Evolutionary conservation across 345 rosid genomes (phyloP), one percentile per base, ranked within the genome.

Genomic region (Mallotus nudiflorus): DNA sequence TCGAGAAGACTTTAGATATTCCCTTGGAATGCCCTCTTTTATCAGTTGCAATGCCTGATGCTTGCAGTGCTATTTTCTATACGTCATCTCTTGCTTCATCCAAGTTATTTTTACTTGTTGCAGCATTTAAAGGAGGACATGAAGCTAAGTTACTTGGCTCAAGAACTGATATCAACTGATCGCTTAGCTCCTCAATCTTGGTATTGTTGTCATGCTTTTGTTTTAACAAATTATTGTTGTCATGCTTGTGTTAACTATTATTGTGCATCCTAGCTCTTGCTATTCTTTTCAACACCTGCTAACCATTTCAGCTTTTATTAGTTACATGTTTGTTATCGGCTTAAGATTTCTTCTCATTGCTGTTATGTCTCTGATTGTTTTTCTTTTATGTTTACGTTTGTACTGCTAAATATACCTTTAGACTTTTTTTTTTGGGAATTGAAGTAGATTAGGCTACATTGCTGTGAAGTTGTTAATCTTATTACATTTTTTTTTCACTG

Each of bases 121-220:
- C 91, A 95, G 99, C 99, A 95, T 82, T 88, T 95, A 75, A 95
- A 95, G 87, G 98, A 95, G 79, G 99, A 90, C 71, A 92, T 95
- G 99, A 92, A 90, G 82, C 78, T 95, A 65, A 92, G 99, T 83
- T 95, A 90, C 87, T 81, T 95, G 61, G 99, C 97, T 73, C 97
- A 88, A 65, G 99, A 92, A 74, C 78, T 95, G 70, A 88, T 89
- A 69, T 85, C 94, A 78, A 89, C 89, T 16, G 98, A 95, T 75
- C 99, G 98, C 77, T 77, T 92, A 72, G 98, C 99, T 82, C 91
- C 99, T 71, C 94, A 95, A 77, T 86, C 99, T 52, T 95, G 99
- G 99, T 95, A 89, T 59, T 51, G 55, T 65, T 59, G 44, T 48
- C 64, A 54, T 55, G 48, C 59, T 50, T 33, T 52, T 68, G 20